Evolutionary conservation across 2,329 filamentous ascomycete species (phyloP), one percentile per base, ranked within the genome.

Genomic region (Penicillium sp.): DNA sequence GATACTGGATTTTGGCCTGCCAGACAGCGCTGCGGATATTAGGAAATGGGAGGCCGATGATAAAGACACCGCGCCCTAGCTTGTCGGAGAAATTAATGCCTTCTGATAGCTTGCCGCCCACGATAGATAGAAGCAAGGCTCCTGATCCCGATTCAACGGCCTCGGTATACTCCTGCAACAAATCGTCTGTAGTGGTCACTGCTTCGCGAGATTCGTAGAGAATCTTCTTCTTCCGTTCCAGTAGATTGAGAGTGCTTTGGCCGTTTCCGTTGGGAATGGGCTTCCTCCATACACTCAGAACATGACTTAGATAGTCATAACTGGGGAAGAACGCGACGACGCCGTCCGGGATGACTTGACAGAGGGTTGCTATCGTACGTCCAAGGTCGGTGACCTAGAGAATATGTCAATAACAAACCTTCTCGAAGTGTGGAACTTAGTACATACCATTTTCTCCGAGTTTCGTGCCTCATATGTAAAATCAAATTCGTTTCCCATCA

Each of bases 71-170:
- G 24, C 93, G 83, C 1, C 93, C 93, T 0, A 98, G 81, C 3
- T 79, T 77, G 70, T 98, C 90, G 0, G 88, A 91, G 72, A 98
- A 98, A 70, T 98, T 98, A 72, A 98, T 98, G 57, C 93, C 93
- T 70, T 98, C 93, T 51, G 88, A 95, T 72, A 98, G 84, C 58
- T 91, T 95, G 13, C 93, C 93, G 48, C 91, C 91, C 3, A 98
- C 85, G 3, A 98, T 90, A 47, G 88, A 90, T 24, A 98, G 79
- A 0, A 98, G 78, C 0, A 97, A 72, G 0, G 87, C 91, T 0
- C 90, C 90, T 42, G 78, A 75, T 2, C 68, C 76, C 35, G 64
- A 70, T 59, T 66, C 75, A 33, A 97, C 83, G 3, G 84, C 82
- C 22, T 77, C 69, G 7, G 80, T 81, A 67, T 97, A 98, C 15